Evolutionary conservation across 2,329 filamentous ascomycete species (phyloP), one percentile per base, ranked within the genome.

Genomic region (Botryotinia globosa): DNA sequence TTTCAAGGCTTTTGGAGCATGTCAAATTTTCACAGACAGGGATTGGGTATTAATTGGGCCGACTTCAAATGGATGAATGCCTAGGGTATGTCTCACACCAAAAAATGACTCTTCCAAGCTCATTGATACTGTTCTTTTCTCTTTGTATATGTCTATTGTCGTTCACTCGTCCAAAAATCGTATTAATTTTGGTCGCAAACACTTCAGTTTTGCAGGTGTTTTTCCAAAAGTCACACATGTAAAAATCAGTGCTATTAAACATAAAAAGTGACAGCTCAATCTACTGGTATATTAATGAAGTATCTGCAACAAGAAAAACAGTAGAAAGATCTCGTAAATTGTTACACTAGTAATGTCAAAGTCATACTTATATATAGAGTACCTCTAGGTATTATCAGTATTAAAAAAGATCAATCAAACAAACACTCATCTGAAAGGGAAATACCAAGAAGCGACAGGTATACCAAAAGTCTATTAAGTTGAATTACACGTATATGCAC

Each of bases 201-300:
- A 10, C 45, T 3, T 25, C 0, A 20, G 45, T 48, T 25, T 48
- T 25, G 1, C 3, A 4, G 20, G 45, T 45, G 22, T 18, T 22
- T 22, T 22, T 7, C 44, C 18, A 48, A 51, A 0, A 6, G 4
- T n/a, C 5, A 51, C 25, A 20, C 5, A 10, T 14, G 1, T n/a
- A n/a, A 51, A 51, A 51, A 6, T n/a, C 10, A n/a, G 2, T 6
- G 16, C 4, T 51, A 14, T 7, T n/a, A n/a, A 14, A 51, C 2
- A n/a, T n/a, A 14, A n/a, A n/a, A 0, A 51, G n/a, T n/a, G 4
- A 7, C n/a, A 5, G 1, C 5, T 51, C 48, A 16, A n/a, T n/a
- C 1, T 6, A n/a, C 4, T n/a, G 3, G 48, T 51, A 51, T n/a
- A n/a, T 51, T 4, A 51, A 51, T 14, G 5, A 51, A 6, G 25